Conservation (phyloP, 345 rosid species). For the Corchorus olitorius region DNA sequence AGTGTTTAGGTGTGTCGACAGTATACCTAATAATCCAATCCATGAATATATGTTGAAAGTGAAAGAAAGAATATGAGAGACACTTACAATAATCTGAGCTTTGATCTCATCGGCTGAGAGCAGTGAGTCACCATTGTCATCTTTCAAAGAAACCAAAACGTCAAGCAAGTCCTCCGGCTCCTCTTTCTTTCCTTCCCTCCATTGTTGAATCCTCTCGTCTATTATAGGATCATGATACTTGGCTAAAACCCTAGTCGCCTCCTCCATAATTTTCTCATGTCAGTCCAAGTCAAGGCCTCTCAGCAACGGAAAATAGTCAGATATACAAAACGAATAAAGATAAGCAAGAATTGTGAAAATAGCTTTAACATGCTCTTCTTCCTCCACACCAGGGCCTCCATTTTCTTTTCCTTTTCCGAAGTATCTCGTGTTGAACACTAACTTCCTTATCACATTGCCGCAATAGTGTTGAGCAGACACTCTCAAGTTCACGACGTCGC, state of each 20-base stretch:
- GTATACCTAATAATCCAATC: too few species aligned
- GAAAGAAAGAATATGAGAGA: background rate
- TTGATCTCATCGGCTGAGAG: slow-evolving; percentile 28
- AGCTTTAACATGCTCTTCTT: slow-evolving; percentile 50
- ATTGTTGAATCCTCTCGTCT: slow-evolving; percentile 27
- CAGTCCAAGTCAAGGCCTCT: slow-evolving; percentile 43
- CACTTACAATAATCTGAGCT: slow-evolving; percentile 23
- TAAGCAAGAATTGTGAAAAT: slow-evolving; percentile 37
- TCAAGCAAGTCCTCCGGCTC: slow-evolving; percentile 36
- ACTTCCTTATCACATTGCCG: slow-evolving; percentile 42
- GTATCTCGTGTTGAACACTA: slow-evolving; percentile 39
- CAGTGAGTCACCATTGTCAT: slow-evolving; percentile 18
- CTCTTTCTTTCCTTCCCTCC: slow-evolving; percentile 17
- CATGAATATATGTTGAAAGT: background rate
- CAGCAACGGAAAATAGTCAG: slow-evolving; percentile 52
- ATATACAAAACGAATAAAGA: slow-evolving; percentile 45
- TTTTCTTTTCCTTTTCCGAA: slow-evolving; percentile 33
- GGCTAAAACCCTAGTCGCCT: slow-evolving; percentile 13
- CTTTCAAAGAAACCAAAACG: slow-evolving; percentile 21
- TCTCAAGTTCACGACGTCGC: slow-evolving; percentile 35
- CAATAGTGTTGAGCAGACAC: slow-evolving; percentile 35
- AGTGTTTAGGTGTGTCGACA: too few species aligned
- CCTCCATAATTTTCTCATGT: slow-evolving; percentile 40
- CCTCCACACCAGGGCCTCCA: slow-evolving; percentile 45
- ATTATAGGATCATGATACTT: slow-evolving; percentile 25